Conservation (phyloP, 2,329 filamentous ascomycete genomes). For the Aspergillus sojae region DNA sequence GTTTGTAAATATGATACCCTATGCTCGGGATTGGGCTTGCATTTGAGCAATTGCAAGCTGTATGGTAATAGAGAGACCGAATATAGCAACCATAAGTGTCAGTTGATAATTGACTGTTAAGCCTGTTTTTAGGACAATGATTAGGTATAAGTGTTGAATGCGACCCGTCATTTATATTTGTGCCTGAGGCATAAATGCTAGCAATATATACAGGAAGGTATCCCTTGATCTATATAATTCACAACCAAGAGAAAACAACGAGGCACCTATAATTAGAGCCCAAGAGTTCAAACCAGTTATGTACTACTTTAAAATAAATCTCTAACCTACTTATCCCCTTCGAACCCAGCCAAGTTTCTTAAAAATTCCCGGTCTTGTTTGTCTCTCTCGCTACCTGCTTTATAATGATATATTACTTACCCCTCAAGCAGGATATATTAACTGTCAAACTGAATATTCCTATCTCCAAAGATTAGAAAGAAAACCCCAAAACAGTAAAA, state of each 20-base stretch:
- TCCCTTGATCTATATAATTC: no score
- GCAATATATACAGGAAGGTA: no score
- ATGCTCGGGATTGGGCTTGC: not conserved
- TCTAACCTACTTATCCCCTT: not conserved
- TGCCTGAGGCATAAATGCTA: not conserved
- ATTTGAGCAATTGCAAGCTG: not conserved
- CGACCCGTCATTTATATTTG: not conserved
- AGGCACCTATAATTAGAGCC: not conserved
- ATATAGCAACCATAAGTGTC: not conserved
- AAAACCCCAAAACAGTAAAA: not conserved
- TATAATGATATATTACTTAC: not conserved
- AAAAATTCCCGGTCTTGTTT: not conserved
- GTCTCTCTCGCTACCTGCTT: not conserved
- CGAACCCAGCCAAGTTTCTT: no score
- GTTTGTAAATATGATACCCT: constrained; percentile 12
- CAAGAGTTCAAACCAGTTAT: not conserved
- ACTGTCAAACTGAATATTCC: not conserved
- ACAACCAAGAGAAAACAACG: no score
- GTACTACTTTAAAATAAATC: not conserved
- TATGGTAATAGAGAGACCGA: not conserved
- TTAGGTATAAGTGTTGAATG: not conserved
- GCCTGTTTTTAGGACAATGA: not conserved
- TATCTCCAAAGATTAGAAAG: not conserved
- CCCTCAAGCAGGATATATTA: not conserved
- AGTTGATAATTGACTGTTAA: not conserved